Evolutionary conservation across 2,329 filamentous ascomycete genomes (phyloP), one percentile per base, ranked within the genome.

Genomic region (Nemania sp.): DNA sequence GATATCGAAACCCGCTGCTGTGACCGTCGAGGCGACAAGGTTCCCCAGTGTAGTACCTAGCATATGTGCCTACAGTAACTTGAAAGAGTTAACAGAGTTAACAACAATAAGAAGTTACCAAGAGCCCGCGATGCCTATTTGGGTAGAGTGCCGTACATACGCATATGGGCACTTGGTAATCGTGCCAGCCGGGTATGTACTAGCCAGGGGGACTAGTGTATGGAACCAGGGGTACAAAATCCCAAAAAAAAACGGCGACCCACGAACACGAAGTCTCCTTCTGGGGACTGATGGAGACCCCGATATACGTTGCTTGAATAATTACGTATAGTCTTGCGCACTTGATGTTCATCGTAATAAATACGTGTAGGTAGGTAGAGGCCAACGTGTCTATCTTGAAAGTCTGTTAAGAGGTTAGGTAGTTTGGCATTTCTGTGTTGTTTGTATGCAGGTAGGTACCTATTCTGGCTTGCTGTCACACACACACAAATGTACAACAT

Each of bases 251-350:
- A 58, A 53, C 56, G 53, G 56, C 32, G 49, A 10, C 27, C 57
- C 51, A 56, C 45, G 54, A 59, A 70, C 61, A 65, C 64, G 61
- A n/a, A 68, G 58, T 70, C 64, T 52, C 51, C 57, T 52, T 47
- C 60, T 56, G 55, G 56, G 67, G 55, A 32, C 64, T 38, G 6
- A 8, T 4, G 35, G 3, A 13, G 13, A 10, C 35, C 3, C 7
- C 49, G 47, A 54, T 66, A 66, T 66, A 62, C 38, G 56, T 51
- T 60, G 54, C 59, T 41, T 43, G 24, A 41, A 32, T 47, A 22
- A 56, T 64, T 63, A 52, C 55, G 27, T 38, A 54, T 27, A 63
- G 58, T 43, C 26, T 56, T 20, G 55, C 55, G 51, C 55, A 59
- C 27, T 55, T 59, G 52, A 66, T 62, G 66, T 52, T 68, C 47